Base-by-base conservation (phyloP, 495 filamentous ascomycete species). In the Neurospora sp. region DNA sequence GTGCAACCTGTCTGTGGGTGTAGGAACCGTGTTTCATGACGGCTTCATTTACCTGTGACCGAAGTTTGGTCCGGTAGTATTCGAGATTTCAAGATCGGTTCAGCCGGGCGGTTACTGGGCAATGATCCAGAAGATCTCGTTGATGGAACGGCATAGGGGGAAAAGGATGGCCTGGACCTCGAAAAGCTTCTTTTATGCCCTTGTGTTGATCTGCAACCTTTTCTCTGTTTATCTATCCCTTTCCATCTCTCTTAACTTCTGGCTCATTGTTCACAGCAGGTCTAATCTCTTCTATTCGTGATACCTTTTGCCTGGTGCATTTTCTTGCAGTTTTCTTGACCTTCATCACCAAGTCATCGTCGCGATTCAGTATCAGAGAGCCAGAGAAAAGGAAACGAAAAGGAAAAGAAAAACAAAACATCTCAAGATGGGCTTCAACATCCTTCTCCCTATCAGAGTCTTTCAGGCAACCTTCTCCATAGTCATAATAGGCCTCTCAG, bases 401-500 rank as follows among this genome's bases (percentile, higher is more conserved):
- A 72, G 37, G 42, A 40, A 66, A 23, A 0, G 23, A 11, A 31
- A 35, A 59, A 16, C n/a, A n/a, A n/a, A 8, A 20, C 11, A 41
- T 40, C 23, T 35, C 37, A 76, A 69, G 41, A 78, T 78, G 75
- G 54, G 69, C 35, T 59, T 79, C 70, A 71, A 42, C 46, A 70
- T 82, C 40, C 72, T 79, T 38, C 72, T 82, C 18, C 71, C 74
- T n/a, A 41, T 86, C 66, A 79, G 85, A 73, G 72, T 73, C 35
- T 71, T 85, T 69, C 93, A 96, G 79, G 79, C 81, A 27, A 71
- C 92, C 69, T 89, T 93, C 71, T 89, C 90, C 12, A 77, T 93
- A 76, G 85, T 92, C 66, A 84, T 92, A 41, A 80, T 96, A 70
- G 89, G 84, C 27, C 82, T 96, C 42, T 90, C 90, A 23, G 88